phyloP scores from a whole-genome alignment of 257 asterid genomes.

The Perilla frutescens region DNA sequence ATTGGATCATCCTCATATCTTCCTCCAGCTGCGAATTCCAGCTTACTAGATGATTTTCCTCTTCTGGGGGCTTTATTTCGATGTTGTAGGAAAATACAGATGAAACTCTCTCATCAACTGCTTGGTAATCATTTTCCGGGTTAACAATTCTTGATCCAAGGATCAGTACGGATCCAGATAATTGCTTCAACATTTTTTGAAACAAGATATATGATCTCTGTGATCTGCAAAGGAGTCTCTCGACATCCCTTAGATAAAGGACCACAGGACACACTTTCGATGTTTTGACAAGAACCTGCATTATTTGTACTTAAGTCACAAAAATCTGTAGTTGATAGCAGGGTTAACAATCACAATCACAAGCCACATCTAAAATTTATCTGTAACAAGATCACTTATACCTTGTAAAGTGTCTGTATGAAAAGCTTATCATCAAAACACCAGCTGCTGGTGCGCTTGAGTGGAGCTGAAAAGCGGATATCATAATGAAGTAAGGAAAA shows the following conservation, averaged over 20 bases:
- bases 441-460: slow-evolving; percentile 71
- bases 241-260: slow-evolving; percentile 84
- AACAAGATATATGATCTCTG: slow-evolving; percentile 59
- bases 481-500: slow-evolving; percentile 20
- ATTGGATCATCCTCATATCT: slow-evolving; percentile 85
- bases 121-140: slow-evolving; percentile 54
- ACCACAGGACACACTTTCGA: slow-evolving; percentile 66
- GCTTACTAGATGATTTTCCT: slow-evolving; percentile 68
- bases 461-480: slow-evolving; percentile 54
- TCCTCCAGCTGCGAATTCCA: slow-evolving; percentile 89
- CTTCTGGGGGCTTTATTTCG: slow-evolving; percentile 86
- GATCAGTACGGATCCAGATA: slow-evolving; percentile 74
- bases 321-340: neutral
- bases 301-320: neutral
- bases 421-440: slow-evolving; percentile 80
- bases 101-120: slow-evolving; percentile 67
- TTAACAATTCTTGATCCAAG: slow-evolving; percentile 78
- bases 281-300: slow-evolving; percentile 71
- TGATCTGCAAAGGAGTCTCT: slow-evolving; percentile 65
- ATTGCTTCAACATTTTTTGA: slow-evolving; percentile 79
- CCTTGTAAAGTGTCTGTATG: slow-evolving; percentile 83
- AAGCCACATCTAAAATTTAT: neutral
- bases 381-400: slow-evolving; percentile 31
- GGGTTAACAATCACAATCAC: neutral
- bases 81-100: slow-evolving; percentile 79